Evolutionary conservation across 108 stramenopile species (phyloP).

Genomic region (Nitzschia sp.): DNA sequence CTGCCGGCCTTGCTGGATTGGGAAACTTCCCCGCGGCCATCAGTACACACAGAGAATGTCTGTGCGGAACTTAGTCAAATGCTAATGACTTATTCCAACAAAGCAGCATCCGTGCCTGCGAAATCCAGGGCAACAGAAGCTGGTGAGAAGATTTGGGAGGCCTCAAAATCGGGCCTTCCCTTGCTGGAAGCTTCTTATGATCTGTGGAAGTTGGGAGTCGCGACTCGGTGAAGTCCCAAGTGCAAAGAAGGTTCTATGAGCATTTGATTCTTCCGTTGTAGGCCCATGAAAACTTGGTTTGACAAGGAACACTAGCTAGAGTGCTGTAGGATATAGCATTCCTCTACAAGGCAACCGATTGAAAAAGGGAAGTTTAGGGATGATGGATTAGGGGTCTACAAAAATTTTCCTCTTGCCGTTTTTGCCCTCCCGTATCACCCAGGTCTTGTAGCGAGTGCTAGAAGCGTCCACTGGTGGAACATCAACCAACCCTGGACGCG

Average conservation of each 20-base stretch:
- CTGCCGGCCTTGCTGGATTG: slow-evolving; percentile 28
- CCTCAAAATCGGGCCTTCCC: slow-evolving; percentile 19
- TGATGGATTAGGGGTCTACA: slow-evolving; percentile 10
- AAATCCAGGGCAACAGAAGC: slow-evolving; percentile 27
- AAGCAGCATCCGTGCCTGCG: slow-evolving; percentile 23
- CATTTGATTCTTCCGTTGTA: too few species aligned
- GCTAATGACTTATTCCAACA: slow-evolving; percentile 21
- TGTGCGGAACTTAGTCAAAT: slow-evolving; percentile 32
- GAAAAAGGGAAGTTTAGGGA: too few species aligned
- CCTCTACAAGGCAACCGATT: too few species aligned
- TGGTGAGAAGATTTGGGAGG: slow-evolving; percentile 31
- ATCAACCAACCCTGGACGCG: slow-evolving; percentile 51
- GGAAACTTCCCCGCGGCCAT: slow-evolving; percentile 13
- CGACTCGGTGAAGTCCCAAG: not conserved
- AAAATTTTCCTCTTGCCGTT: slow-evolving; percentile 8
- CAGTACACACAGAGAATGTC: slow-evolving; percentile 22
- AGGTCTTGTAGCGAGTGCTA: slow-evolving; percentile 61
- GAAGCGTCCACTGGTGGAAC: slow-evolving; percentile 53
- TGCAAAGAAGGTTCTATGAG: too few species aligned
- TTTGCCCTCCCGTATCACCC: slow-evolving; percentile 47
- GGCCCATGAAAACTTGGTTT: too few species aligned
- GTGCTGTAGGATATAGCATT: too few species aligned
- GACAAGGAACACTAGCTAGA: too few species aligned
- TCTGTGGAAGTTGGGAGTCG: slow-evolving; percentile 28
- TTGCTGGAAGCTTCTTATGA: slow-evolving; percentile 37